Evolutionary conservation across 2,329 filamentous ascomycete species (phyloP), one percentile per base, ranked within the genome.

Genomic region (Decorospora gaudefroyi): DNA sequence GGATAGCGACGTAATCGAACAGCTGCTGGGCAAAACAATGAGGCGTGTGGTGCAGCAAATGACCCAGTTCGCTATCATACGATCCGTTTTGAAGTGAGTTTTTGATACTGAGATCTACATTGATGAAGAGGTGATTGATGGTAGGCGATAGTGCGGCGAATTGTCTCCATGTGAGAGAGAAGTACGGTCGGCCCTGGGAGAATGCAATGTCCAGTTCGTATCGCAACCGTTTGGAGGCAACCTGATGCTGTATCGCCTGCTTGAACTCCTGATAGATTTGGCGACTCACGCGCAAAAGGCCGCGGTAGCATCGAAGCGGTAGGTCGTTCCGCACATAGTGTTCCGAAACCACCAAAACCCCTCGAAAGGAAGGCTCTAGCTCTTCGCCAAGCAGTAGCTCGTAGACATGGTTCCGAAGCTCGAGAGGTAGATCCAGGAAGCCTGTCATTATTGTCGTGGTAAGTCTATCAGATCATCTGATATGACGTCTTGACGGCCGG

Each of bases 171-270:
- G 55, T 61, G 15, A 67, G 36, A 4, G 59, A 62, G 15, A 65
- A 67, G 44, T 59, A 67, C 2, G 64, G 64, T n/a, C 62, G 57
- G n/a, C 64, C 64, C 35, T 67, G 62, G 3, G 59, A 65, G 38
- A 67, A 65, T 0, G 55, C 57, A 6, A 65, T 55, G 30, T 60
- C 52, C 31, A 65, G 34, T 46, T 62, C 58, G 42, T 67, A 67
- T 4, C 46, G 32, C 0, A 67, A 34, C 17, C 56, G 47, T 36
- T 62, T 64, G 6, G 57, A 49, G 3, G 57, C 57, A 3, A 56
- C 57, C 28, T 62, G 31, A 25, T 67, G 64, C 16, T 57, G 61
- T 22, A 65, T 57, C 16, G 59, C 55, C 27, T 56, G 56, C 35
- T 64, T 65, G 39, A 65, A 51, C 28, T 67, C 64, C 25, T 35